Conservation (phyloP, 495 filamentous ascomycete genomes). For the Xylaria flabelliformis region DNA sequence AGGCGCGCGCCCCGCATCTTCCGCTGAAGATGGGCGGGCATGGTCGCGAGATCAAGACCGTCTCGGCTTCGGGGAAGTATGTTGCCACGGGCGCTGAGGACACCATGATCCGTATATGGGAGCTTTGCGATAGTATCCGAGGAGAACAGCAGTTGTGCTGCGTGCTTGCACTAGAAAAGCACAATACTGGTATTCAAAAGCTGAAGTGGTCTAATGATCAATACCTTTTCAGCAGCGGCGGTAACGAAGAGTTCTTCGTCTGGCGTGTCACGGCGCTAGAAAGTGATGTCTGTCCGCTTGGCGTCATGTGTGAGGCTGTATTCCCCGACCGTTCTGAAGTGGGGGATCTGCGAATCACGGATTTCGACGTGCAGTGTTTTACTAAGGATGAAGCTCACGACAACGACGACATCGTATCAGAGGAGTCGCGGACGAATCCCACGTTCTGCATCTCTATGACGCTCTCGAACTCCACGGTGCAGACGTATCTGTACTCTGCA, state of each 20-base stretch:
- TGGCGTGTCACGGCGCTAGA: conserved; percentile 70
- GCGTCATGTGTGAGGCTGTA: conserved; percentile 66
- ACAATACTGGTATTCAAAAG: conserved; percentile 83
- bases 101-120: conserved; percentile 78
- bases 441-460: conserved; percentile 67
- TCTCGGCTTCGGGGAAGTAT: conserved; percentile 50
- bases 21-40: conserved; percentile 74
- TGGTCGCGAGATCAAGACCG: conserved; percentile 85
- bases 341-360: conserved; percentile 78
- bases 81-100: conserved; percentile 91
- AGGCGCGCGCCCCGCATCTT: conserved; percentile 53
- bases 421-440: conserved; percentile 8
- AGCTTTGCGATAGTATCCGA: conserved; percentile 26
- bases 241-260: conserved; percentile 85
- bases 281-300: conserved; percentile 55
- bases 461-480: conserved; percentile 80
- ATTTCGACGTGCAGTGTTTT: conserved; percentile 61
- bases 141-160: conserved; percentile 52
- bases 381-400: background rate
- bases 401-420: background rate
- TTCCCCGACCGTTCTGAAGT: conserved; percentile 64
- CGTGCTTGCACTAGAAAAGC: conserved; percentile 69
- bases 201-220: conserved; percentile 73
- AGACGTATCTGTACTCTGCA: conserved; percentile 66
- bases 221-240: conserved; percentile 83